Evolutionary conservation across 208 protist genomes (phyloP).

Genomic region (Leptomonas pyrrhocoris): DNA sequence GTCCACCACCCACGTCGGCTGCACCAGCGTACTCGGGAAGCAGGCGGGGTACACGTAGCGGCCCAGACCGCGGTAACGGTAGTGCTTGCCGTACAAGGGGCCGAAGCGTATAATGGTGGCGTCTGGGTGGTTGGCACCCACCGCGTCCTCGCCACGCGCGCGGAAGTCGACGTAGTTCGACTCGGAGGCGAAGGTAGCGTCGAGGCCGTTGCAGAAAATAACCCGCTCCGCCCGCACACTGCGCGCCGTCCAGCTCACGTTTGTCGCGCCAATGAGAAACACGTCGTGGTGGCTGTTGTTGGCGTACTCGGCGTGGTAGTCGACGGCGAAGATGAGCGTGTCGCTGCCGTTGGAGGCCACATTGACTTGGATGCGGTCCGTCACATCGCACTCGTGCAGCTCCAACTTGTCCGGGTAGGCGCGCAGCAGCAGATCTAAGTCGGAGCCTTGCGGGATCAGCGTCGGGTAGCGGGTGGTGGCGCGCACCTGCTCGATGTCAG

Average conservation of each 20-base stretch:
- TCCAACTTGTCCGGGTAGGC: constrained; percentile 90
- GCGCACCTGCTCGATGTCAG: constrained; percentile 88
- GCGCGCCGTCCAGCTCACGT: constrained; percentile 91
- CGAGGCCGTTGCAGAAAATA: constrained; percentile 91
- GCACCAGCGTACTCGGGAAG: constrained; percentile 88
- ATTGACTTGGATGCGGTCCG: constrained; percentile 92
- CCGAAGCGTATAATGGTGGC: constrained; percentile 91
- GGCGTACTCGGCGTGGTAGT: constrained; percentile 90
- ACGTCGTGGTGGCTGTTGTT: constrained; percentile 94
- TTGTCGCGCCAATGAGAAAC: constrained; percentile 85
- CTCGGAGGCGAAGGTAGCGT: constrained; percentile 92
- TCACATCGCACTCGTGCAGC: constrained; percentile 92
- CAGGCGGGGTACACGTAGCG: constrained; percentile 88
- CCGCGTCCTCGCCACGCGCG: constrained; percentile 86
- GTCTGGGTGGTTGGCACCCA: constrained; percentile 89
- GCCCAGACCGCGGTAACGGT: constrained; percentile 90
- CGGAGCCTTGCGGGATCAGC: constrained; percentile 86
- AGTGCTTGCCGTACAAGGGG: constrained; percentile 87
- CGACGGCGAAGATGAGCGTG: constrained; percentile 91
- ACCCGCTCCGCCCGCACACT: constrained; percentile 89
- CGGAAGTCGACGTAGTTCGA: constrained; percentile 93
- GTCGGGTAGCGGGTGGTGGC: constrained; percentile 90
- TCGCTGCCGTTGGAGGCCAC: constrained; percentile 90
- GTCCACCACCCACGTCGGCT: constrained; percentile 93
- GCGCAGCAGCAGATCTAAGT: constrained; percentile 85